Evolutionary conservation across 1,284 basidiomycete genomes (phyloP).

Genomic region (Melampsora larici-populina): DNA sequence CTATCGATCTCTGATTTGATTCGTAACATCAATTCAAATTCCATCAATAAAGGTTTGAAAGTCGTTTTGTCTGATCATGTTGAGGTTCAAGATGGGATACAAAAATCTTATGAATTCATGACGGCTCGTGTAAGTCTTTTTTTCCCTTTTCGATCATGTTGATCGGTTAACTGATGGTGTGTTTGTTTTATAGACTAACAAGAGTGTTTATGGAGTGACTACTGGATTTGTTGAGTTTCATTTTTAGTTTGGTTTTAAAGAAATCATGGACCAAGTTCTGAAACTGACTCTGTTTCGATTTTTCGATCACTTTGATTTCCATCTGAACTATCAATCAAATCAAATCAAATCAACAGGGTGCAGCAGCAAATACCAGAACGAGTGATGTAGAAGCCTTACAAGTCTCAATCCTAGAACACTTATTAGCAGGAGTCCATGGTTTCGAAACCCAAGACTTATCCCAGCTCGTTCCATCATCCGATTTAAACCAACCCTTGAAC

Average conservation of each 20-base stretch:
- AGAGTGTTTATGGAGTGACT: conserved; percentile 40
- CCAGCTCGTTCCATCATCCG: conserved; percentile 31
- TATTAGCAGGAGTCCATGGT: conserved; percentile 67
- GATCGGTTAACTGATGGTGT: neutral
- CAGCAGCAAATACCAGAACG: conserved; percentile 66
- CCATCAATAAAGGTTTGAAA: neutral
- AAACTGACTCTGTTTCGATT: conserved; percentile 36
- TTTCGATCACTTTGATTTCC: conserved; percentile 43
- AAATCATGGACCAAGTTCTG: conserved; percentile 13
- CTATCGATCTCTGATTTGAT: no score
- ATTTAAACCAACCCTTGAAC: conserved; percentile 52
- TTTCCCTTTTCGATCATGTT: neutral
- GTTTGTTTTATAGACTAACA: conserved; percentile 46
- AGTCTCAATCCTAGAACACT: conserved; percentile 72
- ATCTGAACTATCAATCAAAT: no score
- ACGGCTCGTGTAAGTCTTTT: neutral
- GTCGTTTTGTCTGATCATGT: neutral
- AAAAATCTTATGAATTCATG: neutral
- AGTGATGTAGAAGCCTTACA: conserved; percentile 67
- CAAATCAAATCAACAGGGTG: no score
- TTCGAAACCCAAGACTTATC: conserved; percentile 54
- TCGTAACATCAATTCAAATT: neutral
- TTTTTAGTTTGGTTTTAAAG: no score
- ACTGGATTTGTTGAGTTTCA: conserved; percentile 27
- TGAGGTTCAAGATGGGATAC: neutral